Base-by-base conservation (phyloP, 768 basidiomycete genomes). In the Trametes gibbosa region DNA sequence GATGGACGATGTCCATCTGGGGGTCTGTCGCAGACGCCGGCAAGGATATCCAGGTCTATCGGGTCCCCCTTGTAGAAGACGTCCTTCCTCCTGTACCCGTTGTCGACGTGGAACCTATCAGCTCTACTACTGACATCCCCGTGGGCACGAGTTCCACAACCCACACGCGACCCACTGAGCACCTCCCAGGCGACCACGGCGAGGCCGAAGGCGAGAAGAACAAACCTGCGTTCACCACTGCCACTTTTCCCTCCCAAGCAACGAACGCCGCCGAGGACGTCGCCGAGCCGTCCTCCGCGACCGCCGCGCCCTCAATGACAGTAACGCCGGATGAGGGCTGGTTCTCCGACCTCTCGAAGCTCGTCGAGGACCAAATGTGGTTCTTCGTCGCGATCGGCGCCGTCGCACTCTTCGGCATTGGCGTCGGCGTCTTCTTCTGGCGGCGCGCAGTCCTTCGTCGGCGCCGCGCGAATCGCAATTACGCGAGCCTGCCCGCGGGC, bases 1-100 rank as follows among this genome's bases (percentile, higher is more conserved):
- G 91, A 17, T 99, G 95, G 96, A 87, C 86, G 54, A 86, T 98
- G 76, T 84, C 87, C 58, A 81, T 99, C 40, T 99, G 93, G 92
- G 97, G 97, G 19, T 86, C 90, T 32, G 78, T 85, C 24, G 81
- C 90, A 50, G 92, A 98, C 71, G 75, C 92, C 1, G 69, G 80
- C 3, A 80, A 83, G 63, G 51, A 50, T 10, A 84, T 86, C 17
- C 79, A 77, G 62, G 78, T 79, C 45, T 96, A 84, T 67, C 79
- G 83, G 51, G 77, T 89, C 6, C 82, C 85, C 34, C 73, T 80
- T 17, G 81, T 85, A 13, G 74, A 79, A 55, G 70, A 78, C 39
- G 71, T 86, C 46, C 71, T 81, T 16, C 77, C 80, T n/a, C 80
- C 78, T 29, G 62, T 56, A 52, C 25, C 65, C 63, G 7, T 70